Conservation (phyloP, 768 basidiomycete species). For the Phylloporus sp. region DNA sequence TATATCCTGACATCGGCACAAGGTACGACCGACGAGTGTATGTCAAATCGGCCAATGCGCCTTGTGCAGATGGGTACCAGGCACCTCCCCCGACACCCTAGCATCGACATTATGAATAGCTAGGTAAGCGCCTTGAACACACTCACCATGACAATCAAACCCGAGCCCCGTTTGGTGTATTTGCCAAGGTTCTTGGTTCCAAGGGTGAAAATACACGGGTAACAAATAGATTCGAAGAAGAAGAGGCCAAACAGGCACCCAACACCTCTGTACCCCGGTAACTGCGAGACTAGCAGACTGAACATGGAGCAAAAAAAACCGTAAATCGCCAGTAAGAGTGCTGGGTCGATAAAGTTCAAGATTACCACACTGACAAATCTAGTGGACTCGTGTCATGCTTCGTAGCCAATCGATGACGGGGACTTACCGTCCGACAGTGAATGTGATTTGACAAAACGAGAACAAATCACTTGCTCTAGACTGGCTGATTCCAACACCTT, state of each 20-base stretch:
- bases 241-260: conserved; percentile 61
- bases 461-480: conserved; percentile 59
- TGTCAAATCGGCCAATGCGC: conserved; percentile 46
- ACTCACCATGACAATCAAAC: conserved; percentile 57
- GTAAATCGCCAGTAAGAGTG: conserved; percentile 55
- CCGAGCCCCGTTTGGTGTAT: conserved; percentile 59
- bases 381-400: conserved; percentile 13
- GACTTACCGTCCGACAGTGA: conserved; percentile 54
- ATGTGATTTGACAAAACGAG: conserved; percentile 70
- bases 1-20: conserved; percentile 56
- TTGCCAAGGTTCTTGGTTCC: conserved; percentile 61
- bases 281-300: conserved; percentile 45
- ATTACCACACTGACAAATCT: conserved; percentile 61
- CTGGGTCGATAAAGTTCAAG: conserved; percentile 62
- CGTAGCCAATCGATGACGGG: neutral
- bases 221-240: conserved; percentile 77
- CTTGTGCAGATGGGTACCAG: conserved; percentile 67
- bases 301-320: conserved; percentile 50
- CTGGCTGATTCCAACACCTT: conserved; percentile 49
- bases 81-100: conserved; percentile 62
- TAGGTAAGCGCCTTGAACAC: neutral
- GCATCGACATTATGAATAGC: neutral
- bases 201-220: conserved; percentile 65
- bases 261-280: conserved; percentile 52
- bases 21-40: conserved; percentile 55